These are phyloP conservation scores for Neonectria hederae DNA, from an alignment of 2,329 filamentous ascomycete genomes.

Conservation along the genomic window DNA sequence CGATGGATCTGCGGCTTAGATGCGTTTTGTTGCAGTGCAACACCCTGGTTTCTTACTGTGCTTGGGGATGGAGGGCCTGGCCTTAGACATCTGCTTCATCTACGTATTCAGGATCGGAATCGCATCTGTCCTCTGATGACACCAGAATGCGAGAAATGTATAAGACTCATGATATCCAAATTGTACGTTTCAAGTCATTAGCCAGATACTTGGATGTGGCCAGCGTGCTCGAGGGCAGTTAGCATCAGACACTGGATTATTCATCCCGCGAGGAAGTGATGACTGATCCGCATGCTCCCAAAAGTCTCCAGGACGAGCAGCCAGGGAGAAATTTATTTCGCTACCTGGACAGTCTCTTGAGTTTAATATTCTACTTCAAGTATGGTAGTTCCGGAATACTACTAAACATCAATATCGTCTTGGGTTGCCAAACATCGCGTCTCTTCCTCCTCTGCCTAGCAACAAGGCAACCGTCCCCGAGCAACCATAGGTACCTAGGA, in stretches of 20 bases:
- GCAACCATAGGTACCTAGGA: neutral
- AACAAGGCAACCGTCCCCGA: neutral
- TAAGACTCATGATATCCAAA: neutral
- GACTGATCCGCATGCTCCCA: no score
- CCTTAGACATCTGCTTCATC: neutral
- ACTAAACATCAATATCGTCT: neutral
- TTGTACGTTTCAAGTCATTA: neutral
- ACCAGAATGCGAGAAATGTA: neutral
- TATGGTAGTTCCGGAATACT: neutral
- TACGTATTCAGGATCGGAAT: neutral
- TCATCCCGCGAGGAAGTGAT: neutral
- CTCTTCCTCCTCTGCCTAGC: neutral
- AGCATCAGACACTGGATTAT: neutral
- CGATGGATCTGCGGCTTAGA: constrained; percentile 1
- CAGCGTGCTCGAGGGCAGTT: neutral
- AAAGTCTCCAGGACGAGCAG: neutral
- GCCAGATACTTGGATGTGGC: neutral
- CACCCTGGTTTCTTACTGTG: neutral
- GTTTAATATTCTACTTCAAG: neutral
- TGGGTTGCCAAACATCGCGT: neutral
- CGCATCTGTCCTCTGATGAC: neutral
- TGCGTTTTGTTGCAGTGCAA: neutral
- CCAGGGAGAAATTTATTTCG: neutral
- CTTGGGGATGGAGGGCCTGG: neutral
- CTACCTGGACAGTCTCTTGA: neutral